Conservation (phyloP, 345 rosid species). For the Rhizophora apiculata region DNA sequence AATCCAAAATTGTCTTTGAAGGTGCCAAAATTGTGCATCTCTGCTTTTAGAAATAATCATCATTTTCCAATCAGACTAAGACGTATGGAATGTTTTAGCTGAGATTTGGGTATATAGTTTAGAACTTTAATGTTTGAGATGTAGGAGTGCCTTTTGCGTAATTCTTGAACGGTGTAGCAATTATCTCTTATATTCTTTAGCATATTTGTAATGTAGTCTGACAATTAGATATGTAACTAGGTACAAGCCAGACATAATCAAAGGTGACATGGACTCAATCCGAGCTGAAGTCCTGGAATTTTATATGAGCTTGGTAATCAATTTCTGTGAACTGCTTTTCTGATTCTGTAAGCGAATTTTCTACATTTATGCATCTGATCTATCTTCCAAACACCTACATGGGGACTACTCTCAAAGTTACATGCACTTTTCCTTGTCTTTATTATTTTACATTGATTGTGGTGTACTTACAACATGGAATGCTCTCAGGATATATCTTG, state of each 20-base stretch:
- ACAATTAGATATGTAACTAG: conserved; percentile 27
- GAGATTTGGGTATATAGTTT: not conserved
- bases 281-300: conserved; percentile 60
- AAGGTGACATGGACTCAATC: conserved; percentile 97
- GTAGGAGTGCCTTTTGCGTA: not conserved
- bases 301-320: conserved; percentile 55
- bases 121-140: not conserved
- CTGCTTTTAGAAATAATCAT: too few relatives aligned
- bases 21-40: too few relatives aligned
- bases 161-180: not conserved
- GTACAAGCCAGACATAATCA: conserved; percentile 76
- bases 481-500: conserved; percentile 19
- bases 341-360: not conserved
- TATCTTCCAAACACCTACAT: not conserved
- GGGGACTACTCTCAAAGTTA: not conserved
- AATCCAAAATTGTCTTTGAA: too few relatives aligned
- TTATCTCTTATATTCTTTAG: not conserved
- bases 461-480: not conserved
- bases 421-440: too few relatives aligned
- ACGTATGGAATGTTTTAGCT: not conserved
- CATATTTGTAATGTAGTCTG: too few relatives aligned
- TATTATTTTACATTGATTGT: not conserved
- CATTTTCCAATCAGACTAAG: too few relatives aligned
- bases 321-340: not conserved
- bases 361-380: not conserved